Conservation (phyloP, 2,329 filamentous ascomycete species). For the Graphilbum fragrans region DNA sequence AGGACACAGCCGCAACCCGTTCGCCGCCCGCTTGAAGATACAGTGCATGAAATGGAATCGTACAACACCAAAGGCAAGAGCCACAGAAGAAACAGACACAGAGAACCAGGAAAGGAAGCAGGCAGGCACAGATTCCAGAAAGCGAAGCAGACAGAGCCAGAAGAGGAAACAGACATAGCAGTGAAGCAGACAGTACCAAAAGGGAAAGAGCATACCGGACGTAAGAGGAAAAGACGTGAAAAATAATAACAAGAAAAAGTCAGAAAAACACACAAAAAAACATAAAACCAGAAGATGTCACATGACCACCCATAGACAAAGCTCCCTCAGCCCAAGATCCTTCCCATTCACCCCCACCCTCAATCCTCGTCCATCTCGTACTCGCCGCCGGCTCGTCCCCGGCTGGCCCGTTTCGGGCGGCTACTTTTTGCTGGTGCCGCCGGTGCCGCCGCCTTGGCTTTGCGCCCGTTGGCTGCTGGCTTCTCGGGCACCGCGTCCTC, state of each 20-base stretch:
- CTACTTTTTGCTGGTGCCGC: neutral
- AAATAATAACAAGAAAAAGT: neutral
- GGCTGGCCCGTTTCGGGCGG: neutral
- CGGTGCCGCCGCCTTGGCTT: neutral
- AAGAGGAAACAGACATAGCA: neutral
- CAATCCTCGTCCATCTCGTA: slow-evolving; percentile 5
- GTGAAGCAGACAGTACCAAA: no score
- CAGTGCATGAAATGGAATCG: no score
- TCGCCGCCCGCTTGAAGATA: no score
- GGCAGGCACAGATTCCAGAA: no score
- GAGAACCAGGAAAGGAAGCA: neutral
- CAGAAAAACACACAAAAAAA: neutral
- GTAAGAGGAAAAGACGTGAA: no score
- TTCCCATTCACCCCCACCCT: neutral
- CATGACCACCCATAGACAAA: neutral
- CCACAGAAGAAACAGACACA: neutral
- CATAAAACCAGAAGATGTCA: neutral
- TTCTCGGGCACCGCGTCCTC: neutral
- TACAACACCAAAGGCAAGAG: neutral
- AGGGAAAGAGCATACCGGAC: neutral
- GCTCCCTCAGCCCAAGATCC: neutral
- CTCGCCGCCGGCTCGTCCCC: neutral
- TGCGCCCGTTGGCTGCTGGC: neutral
- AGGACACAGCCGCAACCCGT: no score
- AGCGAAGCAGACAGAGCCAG: neutral